These are phyloP conservation scores for Verticillium dahliae DNA, from an alignment of 2,329 filamentous ascomycete genomes.

Conservation along the genomic window DNA sequence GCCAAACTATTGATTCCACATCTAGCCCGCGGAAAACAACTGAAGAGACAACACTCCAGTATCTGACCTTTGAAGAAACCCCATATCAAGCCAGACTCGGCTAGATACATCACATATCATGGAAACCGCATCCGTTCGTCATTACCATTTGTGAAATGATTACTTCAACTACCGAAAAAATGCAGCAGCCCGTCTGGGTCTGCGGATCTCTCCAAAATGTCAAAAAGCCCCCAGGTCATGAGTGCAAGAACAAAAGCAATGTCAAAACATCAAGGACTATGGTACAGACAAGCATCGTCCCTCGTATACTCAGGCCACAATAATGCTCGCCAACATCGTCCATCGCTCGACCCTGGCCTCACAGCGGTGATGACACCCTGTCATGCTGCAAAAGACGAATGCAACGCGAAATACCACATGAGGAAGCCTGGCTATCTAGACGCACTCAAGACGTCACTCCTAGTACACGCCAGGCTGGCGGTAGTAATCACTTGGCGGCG, in stretches of 20 bases:
- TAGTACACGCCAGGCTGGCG: slow-evolving; percentile 31
- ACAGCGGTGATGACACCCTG: too few species aligned
- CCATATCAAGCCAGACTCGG: too few species aligned
- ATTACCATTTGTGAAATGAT: not conserved
- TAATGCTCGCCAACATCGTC: not conserved
- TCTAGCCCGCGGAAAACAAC: too few species aligned
- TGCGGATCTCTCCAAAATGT: not conserved
- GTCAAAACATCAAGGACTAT: not conserved
- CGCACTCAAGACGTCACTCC: not conserved
- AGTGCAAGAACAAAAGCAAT: not conserved
- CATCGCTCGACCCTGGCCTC: not conserved
- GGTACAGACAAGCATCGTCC: not conserved
- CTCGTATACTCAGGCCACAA: not conserved
- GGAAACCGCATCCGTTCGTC: not conserved
- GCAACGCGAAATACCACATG: not conserved
- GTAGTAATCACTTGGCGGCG: slow-evolving; percentile 52
- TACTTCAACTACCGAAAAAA: not conserved
- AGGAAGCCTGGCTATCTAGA: not conserved
- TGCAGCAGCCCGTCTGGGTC: not conserved
- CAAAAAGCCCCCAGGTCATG: not conserved
- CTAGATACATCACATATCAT: too few species aligned
- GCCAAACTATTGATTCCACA: too few species aligned
- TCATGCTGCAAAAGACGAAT: too few species aligned
- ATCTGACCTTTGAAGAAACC: too few species aligned
- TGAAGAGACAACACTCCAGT: too few species aligned